phyloP scores from a whole-genome alignment of 176 grass and related monocot species.

The Oryza rufipogon region DNA sequence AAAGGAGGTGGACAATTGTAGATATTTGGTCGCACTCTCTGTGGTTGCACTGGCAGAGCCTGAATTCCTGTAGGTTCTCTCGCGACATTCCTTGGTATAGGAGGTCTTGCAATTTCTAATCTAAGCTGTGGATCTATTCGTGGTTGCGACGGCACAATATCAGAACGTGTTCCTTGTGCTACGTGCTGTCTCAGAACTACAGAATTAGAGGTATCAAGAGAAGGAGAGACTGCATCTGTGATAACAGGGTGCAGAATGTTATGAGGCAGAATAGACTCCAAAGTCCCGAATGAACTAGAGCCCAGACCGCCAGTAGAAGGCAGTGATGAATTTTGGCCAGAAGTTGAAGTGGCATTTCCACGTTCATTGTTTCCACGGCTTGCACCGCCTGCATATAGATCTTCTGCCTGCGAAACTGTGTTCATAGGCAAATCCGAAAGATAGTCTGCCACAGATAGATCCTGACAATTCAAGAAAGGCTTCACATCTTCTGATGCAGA shows the following conservation, averaged over 20 bases:
- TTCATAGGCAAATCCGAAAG: conserved; percentile 36
- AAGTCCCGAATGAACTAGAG: conserved; percentile 64
- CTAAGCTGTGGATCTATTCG: conserved; percentile 35
- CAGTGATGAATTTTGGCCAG: conserved; percentile 44
- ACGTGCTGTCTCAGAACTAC: conserved; percentile 29
- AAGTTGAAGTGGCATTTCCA: conserved; percentile 32
- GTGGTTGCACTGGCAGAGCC: conserved; percentile 55
- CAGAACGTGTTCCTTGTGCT: conserved; percentile 38
- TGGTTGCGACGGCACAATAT: conserved; percentile 39
- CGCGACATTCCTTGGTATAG: conserved; percentile 65
- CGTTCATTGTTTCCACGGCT: conserved; percentile 37
- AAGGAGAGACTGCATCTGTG: conserved; percentile 54
- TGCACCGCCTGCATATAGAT: conserved; percentile 1
- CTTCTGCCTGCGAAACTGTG: conserved; percentile 21
- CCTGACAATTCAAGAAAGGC: conserved; percentile 58
- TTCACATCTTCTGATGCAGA: conserved; percentile 69
- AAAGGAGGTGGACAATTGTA: conserved; percentile 37
- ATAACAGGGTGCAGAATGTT: conserved; percentile 55
- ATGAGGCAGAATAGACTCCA: conserved; percentile 68
- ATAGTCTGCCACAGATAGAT: conserved; percentile 43
- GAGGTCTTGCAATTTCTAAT: conserved; percentile 33
- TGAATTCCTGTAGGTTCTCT: conserved; percentile 62
- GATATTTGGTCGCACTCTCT: conserved; percentile 51
- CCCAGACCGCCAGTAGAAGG: conserved; percentile 2
- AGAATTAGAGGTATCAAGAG: conserved; percentile 53